Base-by-base conservation (phyloP, 345 rosid species). In the Lepidium africanum region DNA sequence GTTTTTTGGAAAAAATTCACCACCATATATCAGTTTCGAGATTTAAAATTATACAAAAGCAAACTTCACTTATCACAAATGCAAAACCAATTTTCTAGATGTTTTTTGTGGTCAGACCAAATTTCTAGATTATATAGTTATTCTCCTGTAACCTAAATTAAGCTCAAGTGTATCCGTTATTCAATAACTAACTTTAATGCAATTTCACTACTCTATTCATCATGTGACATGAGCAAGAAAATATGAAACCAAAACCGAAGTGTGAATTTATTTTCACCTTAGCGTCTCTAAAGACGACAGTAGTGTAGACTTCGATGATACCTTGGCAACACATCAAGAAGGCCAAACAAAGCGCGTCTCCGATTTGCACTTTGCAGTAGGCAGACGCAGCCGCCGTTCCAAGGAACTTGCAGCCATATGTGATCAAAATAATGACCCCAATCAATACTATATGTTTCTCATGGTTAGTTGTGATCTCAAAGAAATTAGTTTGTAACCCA, bases 271-370 rank as follows among this genome's bases (percentile, higher is more conserved):
- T 7, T 27, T 53, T 57, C 30, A 71, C 79, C 79, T 70, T 58
- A 43, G 67, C 25, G 54, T 76, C 79, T 49, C 65, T 76, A 62
- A 59, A 70, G 4, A 58, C 65, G 15, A 76, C 2, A 47, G 61
- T 55, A 38, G 66, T 63, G 67, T 70, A 76, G 54, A 76, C 37
- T 65, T 76, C 79, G 30, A 76, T 70, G 52, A 76, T 50, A 47
- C 79, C 79, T 70, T 76, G 70, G 59, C 79, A 70, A 59, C 79
- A 70, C 79, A 76, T 76, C 62, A 76, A 56, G 63, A 76, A 65
- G 3, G 72, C 79, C 48, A 76, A 65, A 63, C 71, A 70, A 16
- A 76, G 70, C 3, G 76, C 72, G 49, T 76, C 79, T 47, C 76
- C 70, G 10, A 70, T 56, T 61, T 41, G 76, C 23, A 27, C 16